These are phyloP conservation scores for Trichodelitschia bisporula DNA, from an alignment of 495 filamentous ascomycete genomes.

Conservation along the genomic window DNA sequence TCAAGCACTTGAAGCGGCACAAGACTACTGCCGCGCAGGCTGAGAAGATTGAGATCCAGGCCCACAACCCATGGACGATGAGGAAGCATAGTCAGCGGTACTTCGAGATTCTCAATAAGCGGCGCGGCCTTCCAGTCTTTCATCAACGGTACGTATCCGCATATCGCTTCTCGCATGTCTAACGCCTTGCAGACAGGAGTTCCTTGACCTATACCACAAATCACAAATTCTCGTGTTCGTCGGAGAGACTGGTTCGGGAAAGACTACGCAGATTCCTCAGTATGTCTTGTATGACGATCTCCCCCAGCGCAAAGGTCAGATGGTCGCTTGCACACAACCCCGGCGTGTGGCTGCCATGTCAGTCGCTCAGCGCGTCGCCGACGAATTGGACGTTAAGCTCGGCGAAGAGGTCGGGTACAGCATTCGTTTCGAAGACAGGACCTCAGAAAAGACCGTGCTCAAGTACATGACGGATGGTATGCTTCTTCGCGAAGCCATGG, in stretches of 20 bases:
- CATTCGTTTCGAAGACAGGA: constrained; percentile 96
- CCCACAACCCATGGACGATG: constrained; percentile 65
- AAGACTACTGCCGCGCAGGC: constrained; percentile 58
- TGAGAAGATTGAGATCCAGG: constrained; percentile 48
- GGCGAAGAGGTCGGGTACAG: constrained; percentile 97
- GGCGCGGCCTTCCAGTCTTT: constrained; percentile 73
- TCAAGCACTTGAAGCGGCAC: constrained; percentile 50
- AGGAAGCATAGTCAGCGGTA: constrained; percentile 56
- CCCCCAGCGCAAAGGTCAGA: constrained; percentile 58
- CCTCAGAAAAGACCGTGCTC: constrained; percentile 66
- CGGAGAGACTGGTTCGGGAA: constrained; percentile 96
- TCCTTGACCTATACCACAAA: constrained; percentile 73
- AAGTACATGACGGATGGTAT: constrained; percentile 99
- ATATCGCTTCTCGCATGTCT: constrained; percentile 3
- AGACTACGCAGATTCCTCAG: constrained; percentile 96
- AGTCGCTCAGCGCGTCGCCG: constrained; percentile 90
- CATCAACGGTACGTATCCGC: constrained; percentile 42
- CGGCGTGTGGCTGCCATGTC: constrained; percentile 98
- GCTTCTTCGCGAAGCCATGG: constrained; percentile 93
- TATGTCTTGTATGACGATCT: constrained; percentile 95
- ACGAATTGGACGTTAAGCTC: constrained; percentile 83
- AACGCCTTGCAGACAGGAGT: constrained; percentile 43
- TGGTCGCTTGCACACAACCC: constrained; percentile 94
- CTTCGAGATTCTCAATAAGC: constrained; percentile 60
- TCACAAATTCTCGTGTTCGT: constrained; percentile 95